Conservation (phyloP, 2,329 filamentous ascomycete genomes). For the Ophiocordyceps australis region DNA sequence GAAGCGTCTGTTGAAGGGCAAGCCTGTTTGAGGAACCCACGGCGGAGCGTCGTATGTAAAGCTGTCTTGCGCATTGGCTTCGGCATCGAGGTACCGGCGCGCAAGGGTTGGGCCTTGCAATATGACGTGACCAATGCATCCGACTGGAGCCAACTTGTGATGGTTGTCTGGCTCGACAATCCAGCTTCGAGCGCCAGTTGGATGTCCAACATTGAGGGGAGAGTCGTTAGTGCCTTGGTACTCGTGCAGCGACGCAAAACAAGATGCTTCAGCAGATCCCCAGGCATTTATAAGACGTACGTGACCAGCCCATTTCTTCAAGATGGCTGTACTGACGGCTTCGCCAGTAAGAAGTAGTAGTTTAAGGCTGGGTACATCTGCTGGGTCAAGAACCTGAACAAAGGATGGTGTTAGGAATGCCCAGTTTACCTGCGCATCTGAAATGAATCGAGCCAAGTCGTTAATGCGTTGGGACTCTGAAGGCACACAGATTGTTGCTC, state of each 20-base stretch:
- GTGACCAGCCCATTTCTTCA: constrained; percentile 2
- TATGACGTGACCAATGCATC: constrained; percentile 4
- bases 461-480: constrained; percentile 2
- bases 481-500: constrained; percentile 4
- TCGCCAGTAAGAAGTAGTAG: constrained; percentile 3
- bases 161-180: constrained; percentile 2
- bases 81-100: constrained; percentile 2
- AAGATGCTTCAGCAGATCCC: neutral
- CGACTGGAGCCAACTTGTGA: constrained; percentile 1
- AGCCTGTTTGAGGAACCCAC: too few relatives aligned
- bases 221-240: too few relatives aligned
- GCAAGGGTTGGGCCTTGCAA: constrained; percentile 4
- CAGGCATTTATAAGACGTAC: constrained; percentile 4
- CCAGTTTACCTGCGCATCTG: neutral
- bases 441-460: constrained; percentile 1
- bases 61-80: neutral
- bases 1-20: neutral
- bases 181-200: constrained; percentile 2
- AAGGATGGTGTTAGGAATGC: constrained; percentile 3
- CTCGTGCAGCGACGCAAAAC: neutral
- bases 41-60: neutral
- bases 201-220: constrained; percentile 1
- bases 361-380: constrained; percentile 1
- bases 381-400: constrained; percentile 1
- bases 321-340: constrained; percentile 1